Conservation (phyloP, 176 grass and related monocot genomes). For the Poa pratensis region DNA sequence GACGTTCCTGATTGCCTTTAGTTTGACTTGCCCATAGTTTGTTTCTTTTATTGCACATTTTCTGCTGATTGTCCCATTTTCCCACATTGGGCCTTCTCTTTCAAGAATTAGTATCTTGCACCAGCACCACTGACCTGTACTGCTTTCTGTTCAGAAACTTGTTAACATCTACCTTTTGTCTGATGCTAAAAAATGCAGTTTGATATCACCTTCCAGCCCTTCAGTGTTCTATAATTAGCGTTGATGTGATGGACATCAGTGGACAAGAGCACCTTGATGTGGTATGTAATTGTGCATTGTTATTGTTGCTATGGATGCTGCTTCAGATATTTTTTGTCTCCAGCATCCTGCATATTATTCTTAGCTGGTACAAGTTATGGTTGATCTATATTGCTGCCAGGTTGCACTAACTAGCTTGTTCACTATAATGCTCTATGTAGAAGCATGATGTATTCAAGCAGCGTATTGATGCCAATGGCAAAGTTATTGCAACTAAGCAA, state of each 20-base stretch:
- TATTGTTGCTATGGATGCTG: conserved; percentile 30
- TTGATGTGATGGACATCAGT: conserved; percentile 97
- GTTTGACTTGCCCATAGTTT: conserved; percentile 2
- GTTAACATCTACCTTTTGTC: conserved; percentile 36
- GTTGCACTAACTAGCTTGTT: conserved; percentile 19
- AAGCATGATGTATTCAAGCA: conserved; percentile 96
- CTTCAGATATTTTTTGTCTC: conserved; percentile 25
- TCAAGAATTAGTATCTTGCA: conserved; percentile 21
- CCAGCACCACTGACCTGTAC: conserved; percentile 13
- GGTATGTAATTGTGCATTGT: conserved; percentile 52
- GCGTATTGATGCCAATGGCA: conserved; percentile 81
- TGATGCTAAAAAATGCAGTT: conserved; percentile 69
- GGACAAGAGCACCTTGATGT: conserved; percentile 96
- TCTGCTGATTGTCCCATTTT: not conserved
- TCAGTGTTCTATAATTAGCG: conserved; percentile 90
- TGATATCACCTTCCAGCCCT: conserved; percentile 94
- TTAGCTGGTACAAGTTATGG: not conserved
- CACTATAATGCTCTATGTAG: conserved; percentile 54
- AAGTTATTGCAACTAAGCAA: conserved; percentile 84
- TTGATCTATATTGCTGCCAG: not conserved
- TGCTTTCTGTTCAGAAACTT: conserved; percentile 32
- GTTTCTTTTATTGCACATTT: conserved; percentile 11
- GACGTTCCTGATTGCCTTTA: not conserved
- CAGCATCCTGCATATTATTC: not conserved
- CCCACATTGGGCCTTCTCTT: not conserved